Evolutionary conservation across 129 eudicot genomes (phyloP).

Genomic region (Tagetes erecta): DNA sequence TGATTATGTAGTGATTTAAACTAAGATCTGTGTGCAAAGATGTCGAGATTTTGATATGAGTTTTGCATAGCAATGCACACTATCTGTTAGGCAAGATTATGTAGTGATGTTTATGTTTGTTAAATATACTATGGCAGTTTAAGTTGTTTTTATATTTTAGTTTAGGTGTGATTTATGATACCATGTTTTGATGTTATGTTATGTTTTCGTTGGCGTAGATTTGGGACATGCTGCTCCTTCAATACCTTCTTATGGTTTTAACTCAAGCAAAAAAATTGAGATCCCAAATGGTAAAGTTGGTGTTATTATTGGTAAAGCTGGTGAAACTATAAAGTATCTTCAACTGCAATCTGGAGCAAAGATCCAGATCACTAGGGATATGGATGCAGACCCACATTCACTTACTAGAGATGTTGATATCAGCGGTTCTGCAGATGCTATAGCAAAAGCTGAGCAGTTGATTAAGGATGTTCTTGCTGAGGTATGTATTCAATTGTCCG

Average conservation of each 20-base stretch:
- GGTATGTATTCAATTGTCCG: conserved; percentile 38
- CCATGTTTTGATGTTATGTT: not conserved
- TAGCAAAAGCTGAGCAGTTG: conserved; percentile 80
- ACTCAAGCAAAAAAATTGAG: conserved; percentile 71
- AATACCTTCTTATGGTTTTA: conserved; percentile 53
- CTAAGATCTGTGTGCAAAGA: no score
- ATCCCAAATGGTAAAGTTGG: conserved; percentile 92
- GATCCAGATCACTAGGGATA: conserved; percentile 87
- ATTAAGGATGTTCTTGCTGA: conserved; percentile 73
- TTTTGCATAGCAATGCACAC: not conserved
- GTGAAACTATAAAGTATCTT: conserved; percentile 85
- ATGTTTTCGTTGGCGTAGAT: conserved; percentile 37
- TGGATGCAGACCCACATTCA: conserved; percentile 78
- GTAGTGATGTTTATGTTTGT: not conserved
- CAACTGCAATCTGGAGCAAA: conserved; percentile 85
- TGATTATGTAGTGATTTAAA: no score
- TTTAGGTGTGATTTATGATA: not conserved
- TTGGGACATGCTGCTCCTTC: conserved; percentile 42
- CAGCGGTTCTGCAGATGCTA: conserved; percentile 66
- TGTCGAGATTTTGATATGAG: no score
- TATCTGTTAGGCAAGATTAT: not conserved
- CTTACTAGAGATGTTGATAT: conserved; percentile 76
- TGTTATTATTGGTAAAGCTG: conserved; percentile 88
- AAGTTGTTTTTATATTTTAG: not conserved
- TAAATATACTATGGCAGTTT: not conserved